phyloP scores from a whole-genome alignment of 805 yeast genomes.

The Wickerhamia fluorescens region DNA sequence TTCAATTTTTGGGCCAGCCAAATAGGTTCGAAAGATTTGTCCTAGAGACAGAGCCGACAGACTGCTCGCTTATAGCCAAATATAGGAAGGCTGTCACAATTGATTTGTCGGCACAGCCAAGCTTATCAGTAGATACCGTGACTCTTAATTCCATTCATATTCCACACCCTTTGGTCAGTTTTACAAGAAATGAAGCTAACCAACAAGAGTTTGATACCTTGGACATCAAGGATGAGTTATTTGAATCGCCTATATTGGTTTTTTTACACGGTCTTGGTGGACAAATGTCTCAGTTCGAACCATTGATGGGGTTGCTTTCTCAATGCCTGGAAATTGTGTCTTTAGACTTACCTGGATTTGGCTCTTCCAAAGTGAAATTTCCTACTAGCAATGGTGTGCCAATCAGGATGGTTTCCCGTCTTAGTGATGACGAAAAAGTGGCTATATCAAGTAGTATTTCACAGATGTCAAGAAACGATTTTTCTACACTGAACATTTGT shows the following conservation, averaged over 20 bases:
- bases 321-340: constrained; percentile 59
- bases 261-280: constrained; percentile 91
- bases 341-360: constrained; percentile 87
- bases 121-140: constrained; percentile 21
- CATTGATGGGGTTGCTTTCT: constrained; percentile 54
- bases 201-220: no score
- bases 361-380: constrained; percentile 36
- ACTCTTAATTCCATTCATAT: constrained; percentile 38
- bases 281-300: constrained; percentile 77
- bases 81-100: constrained; percentile 35
- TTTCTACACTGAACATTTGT: constrained; percentile 34
- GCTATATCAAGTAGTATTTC: constrained; percentile 22
- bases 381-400: constrained; percentile 7
- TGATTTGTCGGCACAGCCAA: constrained; percentile 17
- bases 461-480: constrained; percentile 35
- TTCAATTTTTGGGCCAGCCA: constrained; percentile 13
- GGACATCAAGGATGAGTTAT: constrained; percentile 26
- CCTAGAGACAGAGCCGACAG: constrained; percentile 41
- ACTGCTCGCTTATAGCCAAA: constrained; percentile 47
- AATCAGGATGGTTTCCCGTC: constrained; percentile 13
- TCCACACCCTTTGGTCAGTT: constrained; percentile 40
- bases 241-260: constrained; percentile 51
- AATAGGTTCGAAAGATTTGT: constrained; percentile 39
- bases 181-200: constrained; percentile 17
- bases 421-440: constrained; percentile 24